Evolutionary conservation across 345 rosid genomes (phyloP).

Genomic region (Bruguiera sexangula): DNA sequence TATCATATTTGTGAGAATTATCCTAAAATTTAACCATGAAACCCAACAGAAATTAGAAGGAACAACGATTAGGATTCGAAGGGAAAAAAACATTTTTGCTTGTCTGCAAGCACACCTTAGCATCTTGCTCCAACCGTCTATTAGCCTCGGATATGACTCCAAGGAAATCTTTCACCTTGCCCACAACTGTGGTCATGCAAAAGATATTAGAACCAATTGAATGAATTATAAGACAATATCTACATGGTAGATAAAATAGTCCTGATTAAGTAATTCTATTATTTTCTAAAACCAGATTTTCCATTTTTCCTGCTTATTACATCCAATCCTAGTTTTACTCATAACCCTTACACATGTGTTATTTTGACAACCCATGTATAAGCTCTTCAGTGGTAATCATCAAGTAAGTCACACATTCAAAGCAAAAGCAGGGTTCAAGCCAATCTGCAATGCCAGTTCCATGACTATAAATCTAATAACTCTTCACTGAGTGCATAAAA

Average conservation of each 20-base stretch:
- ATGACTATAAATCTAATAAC: background rate
- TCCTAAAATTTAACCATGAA: slow-evolving; percentile 34
- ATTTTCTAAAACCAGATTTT: no score
- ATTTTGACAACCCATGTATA: no score
- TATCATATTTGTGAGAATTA: slow-evolving; percentile 52
- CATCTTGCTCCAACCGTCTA: slow-evolving; percentile 53
- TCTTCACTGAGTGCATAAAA: background rate
- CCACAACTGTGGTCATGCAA: slow-evolving; percentile 46
- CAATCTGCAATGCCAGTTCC: background rate
- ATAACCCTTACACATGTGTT: no score
- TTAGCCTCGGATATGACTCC: slow-evolving; percentile 74
- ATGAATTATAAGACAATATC: background rate
- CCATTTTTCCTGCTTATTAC: no score
- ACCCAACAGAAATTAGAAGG: background rate
- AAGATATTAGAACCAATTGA: background rate
- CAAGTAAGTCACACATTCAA: background rate
- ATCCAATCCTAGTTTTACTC: no score
- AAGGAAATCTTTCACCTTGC: slow-evolving; percentile 65
- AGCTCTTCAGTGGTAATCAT: no score
- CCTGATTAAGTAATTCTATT: no score
- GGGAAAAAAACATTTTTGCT: background rate
- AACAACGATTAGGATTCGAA: background rate
- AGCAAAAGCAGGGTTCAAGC: background rate
- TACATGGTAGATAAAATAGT: no score
- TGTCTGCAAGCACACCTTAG: slow-evolving; percentile 36